phyloP scores from a whole-genome alignment of 768 basidiomycete species.

The Arthromyces matolae region DNA sequence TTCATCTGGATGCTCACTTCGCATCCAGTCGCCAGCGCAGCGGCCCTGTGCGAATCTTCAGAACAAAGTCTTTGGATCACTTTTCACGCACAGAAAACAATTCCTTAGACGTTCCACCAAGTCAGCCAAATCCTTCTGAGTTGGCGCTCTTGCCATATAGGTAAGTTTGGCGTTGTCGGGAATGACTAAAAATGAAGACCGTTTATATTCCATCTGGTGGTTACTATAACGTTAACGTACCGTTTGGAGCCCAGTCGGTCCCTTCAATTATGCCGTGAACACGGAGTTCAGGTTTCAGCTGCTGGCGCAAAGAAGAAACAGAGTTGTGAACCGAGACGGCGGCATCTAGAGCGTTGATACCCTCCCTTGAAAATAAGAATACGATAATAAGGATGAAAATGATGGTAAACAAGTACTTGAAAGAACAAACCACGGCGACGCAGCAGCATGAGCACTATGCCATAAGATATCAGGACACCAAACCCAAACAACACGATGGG shows the following conservation, averaged over 20 bases:
- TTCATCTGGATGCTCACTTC: conserved; percentile 40
- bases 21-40: conserved; percentile 61
- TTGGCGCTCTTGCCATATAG: conserved; percentile 74
- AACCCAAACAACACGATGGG: conserved; percentile 3
- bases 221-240: conserved; percentile 32
- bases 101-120: conserved; percentile 58
- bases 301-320: conserved; percentile 79
- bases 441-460: conserved; percentile 86
- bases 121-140: conserved; percentile 47
- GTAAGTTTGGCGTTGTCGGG: conserved; percentile 78
- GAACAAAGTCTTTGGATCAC: conserved; percentile 5
- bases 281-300: conserved; percentile 78
- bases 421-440: conserved; percentile 57
- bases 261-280: conserved; percentile 77
- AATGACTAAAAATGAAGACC: conserved; percentile 63
- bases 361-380: no score
- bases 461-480: conserved; percentile 10
- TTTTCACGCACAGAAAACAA: conserved; percentile 62
- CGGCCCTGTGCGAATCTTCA: conserved; percentile 50
- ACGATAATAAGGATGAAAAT: no score
- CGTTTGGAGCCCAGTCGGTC: conserved; percentile 64
- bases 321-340: conserved; percentile 81
- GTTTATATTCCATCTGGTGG: conserved; percentile 1
- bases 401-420: no score
- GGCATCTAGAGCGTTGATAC: conserved; percentile 83